These are phyloP conservation scores for Pilasporangium apinafurcum DNA, from an alignment of 352 stramenopile genomes.

Conservation along the genomic window DNA sequence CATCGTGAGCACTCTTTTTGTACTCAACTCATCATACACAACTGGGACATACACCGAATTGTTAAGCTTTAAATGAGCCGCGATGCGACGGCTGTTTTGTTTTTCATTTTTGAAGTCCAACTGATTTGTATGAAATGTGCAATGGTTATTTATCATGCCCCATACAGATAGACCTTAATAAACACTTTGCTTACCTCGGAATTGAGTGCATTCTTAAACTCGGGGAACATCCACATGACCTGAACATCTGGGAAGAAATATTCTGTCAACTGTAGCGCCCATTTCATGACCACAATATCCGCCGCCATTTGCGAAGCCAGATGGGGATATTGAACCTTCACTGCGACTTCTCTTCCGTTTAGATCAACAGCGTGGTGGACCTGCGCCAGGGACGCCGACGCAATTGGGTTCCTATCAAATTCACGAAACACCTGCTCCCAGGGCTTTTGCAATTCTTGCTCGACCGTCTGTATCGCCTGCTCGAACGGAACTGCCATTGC, in stretches of 20 bases:
- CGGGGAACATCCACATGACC: constrained; percentile 92
- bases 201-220: constrained; percentile 84
- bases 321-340: constrained; percentile 95
- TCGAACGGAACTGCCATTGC: constrained; percentile 72
- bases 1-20: constrained; percentile 94
- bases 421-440: constrained; percentile 85
- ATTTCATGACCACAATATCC: constrained; percentile 71
- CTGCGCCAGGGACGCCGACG: constrained; percentile 94
- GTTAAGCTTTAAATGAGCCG: constrained; percentile 47
- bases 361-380: constrained; percentile 91
- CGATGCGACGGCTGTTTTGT: constrained; percentile 66
- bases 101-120: constrained; percentile 86
- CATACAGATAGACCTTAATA: background rate
- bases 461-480: constrained; percentile 34
- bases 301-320: constrained; percentile 73
- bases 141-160: too few species aligned
- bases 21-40: constrained; percentile 83
- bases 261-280: constrained; percentile 48
- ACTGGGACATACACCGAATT: constrained; percentile 72
- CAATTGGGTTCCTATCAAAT: constrained; percentile 92
- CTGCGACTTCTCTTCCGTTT: constrained; percentile 85
- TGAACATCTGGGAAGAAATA: constrained; percentile 91
- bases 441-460: constrained; percentile 50
- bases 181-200: constrained; percentile 40
- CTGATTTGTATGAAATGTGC: too few species aligned